Percentiles rank a stretch among this genome's conserved stretches.
phyloP scores from a whole-genome alignment of 129 eudicot genomes.

The sunflower (Helianthus annuus) region DNA sequence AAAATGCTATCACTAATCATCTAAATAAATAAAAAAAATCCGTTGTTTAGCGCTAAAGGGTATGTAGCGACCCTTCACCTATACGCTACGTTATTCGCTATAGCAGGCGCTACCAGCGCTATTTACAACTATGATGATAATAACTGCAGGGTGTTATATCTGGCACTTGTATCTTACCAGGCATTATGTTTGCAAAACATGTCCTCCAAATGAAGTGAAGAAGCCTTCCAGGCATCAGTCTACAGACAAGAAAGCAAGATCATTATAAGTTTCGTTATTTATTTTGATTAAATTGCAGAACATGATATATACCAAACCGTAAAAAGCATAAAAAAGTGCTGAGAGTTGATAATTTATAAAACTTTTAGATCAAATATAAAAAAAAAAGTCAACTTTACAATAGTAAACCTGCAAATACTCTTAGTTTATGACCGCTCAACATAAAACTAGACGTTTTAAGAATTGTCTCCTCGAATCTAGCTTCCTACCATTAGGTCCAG shows the following conservation, averaged over 20 bases:
- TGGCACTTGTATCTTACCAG: constrained; percentile 37
- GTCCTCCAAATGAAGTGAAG: constrained; percentile 61
- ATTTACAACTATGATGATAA: background rate
- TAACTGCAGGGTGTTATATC: constrained; percentile 1
- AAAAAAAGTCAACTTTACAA: background rate
- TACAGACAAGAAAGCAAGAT: constrained; percentile 26
- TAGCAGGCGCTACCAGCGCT: too few species aligned
- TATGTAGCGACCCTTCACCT: too few species aligned
- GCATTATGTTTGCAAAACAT: constrained; percentile 48
- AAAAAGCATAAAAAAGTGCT: background rate
- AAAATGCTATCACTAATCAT: too few species aligned
- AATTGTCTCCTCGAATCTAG: background rate
- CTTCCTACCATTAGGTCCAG: constrained; percentile 3
- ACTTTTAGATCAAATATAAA: background rate
- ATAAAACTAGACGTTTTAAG: background rate
- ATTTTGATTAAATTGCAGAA: background rate
- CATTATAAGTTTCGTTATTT: constrained; percentile 6
- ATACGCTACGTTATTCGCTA: too few species aligned
- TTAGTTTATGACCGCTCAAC: constrained; percentile 5
- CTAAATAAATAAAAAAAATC: too few species aligned
- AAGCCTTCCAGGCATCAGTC: constrained; percentile 56
- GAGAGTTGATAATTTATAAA: background rate
- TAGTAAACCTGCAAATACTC: background rate
- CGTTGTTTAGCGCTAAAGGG: too few species aligned
- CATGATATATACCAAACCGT: background rate